Conservation (phyloP, 1,284 basidiomycete species). For the Sphaerobolus stellatus region DNA sequence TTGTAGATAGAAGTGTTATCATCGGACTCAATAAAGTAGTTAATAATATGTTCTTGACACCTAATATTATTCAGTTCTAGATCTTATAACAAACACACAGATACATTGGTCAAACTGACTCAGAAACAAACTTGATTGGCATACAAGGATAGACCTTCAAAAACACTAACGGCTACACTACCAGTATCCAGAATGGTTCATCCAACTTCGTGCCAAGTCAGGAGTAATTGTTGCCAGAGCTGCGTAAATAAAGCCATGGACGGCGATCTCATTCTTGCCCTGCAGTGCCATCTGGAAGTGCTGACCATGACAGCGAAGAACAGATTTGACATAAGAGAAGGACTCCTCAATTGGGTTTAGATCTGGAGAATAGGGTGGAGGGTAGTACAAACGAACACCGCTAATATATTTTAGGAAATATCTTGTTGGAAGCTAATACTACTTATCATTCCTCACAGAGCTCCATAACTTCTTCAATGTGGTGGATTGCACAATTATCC, state of each 20-base stretch:
- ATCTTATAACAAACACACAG: no score
- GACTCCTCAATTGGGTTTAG: constrained; percentile 34
- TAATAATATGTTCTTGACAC: no score
- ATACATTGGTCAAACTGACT: no score
- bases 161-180: no score
- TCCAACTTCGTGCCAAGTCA: no score
- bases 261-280: background rate
- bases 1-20: no score
- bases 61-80: no score
- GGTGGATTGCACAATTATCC: constrained; percentile 36
- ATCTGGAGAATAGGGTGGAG: constrained; percentile 38
- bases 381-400: constrained; percentile 27
- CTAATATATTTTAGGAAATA: background rate
- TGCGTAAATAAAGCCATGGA: background rate
- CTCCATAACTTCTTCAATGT: constrained; percentile 22
- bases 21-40: no score
- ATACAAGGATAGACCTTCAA: no score
- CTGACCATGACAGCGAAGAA: constrained; percentile 12
- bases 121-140: no score
- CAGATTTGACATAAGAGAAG: constrained; percentile 28
- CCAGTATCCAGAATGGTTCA: no score
- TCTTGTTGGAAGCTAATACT: background rate
- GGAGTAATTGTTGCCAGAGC: constrained; percentile 2
- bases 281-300: background rate
- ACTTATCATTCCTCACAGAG: constrained; percentile 17